Percentiles rank a stretch among this genome's conserved stretches.
These are phyloP conservation scores for Anaeromyces robustus DNA, from an alignment of 192 early-diverging fungal species.

Conservation along the genomic window DNA sequence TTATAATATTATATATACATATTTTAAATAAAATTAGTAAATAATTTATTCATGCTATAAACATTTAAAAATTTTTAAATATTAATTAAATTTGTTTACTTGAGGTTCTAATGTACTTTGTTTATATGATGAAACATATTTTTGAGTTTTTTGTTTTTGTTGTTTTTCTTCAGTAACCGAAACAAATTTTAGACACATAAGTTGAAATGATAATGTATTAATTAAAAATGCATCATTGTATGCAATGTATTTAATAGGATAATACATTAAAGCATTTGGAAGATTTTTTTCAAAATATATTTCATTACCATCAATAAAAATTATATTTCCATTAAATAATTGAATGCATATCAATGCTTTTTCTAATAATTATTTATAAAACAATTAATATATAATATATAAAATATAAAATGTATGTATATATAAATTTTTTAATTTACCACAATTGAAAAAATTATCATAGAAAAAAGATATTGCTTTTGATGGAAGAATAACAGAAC, in stretches of 20 bases:
- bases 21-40: too few relatives aligned
- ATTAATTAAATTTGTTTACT: neutral
- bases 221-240: neutral
- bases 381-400: too few relatives aligned
- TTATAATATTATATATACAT: neutral
- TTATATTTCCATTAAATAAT: neutral
- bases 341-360: neutral
- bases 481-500: neutral
- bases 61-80: neutral
- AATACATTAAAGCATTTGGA: neutral
- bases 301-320: neutral
- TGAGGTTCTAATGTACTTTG: neutral
- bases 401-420: too few relatives aligned
- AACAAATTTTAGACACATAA: neutral
- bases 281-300: neutral
- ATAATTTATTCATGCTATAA: too few relatives aligned
- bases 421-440: neutral
- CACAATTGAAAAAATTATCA: neutral
- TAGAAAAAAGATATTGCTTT: neutral
- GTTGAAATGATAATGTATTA: neutral
- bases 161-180: neutral
- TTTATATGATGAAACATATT: neutral
- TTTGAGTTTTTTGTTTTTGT: neutral
- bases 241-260: neutral
- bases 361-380: neutral